Evolutionary conservation across 2,329 filamentous ascomycete species (phyloP).

Genomic region (Magnaporthiopsis poae): DNA sequence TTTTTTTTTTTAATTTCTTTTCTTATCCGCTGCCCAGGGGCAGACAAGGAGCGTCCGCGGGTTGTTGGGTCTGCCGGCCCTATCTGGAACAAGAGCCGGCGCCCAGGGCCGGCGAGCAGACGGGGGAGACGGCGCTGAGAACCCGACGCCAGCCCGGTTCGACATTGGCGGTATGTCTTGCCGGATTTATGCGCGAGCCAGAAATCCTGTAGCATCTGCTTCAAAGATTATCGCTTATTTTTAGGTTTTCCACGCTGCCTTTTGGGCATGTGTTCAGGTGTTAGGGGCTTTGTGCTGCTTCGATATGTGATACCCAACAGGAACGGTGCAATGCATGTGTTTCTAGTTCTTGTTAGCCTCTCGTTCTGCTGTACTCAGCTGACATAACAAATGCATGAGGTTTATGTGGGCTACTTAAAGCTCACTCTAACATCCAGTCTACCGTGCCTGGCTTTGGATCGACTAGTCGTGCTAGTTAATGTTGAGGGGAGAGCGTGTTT

Average conservation of each 20-base stretch:
- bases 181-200: slow-evolving; percentile 30
- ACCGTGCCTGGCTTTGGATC: no score
- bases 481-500: no score
- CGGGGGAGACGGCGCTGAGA: neutral
- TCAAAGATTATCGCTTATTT: neutral
- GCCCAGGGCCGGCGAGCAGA: no score
- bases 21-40: neutral
- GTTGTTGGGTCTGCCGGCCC: neutral
- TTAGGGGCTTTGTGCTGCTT: neutral
- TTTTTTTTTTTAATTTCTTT: no score
- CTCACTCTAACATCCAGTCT: no score
- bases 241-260: neutral
- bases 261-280: neutral
- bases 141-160: neutral
- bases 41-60: neutral
- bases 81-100: neutral
- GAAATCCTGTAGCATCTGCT: slow-evolving; percentile 26
- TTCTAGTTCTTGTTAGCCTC: no score
- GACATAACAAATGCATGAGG: no score
- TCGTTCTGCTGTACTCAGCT: no score
- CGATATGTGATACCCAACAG: neutral
- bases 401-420: no score
- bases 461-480: no score
- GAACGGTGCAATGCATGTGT: neutral
- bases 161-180: slow-evolving; percentile 23